A percentile compares a stretch with the other conserved stretches of the same genome.
These are phyloP conservation scores for Linum lewisii DNA, from an alignment of 345 rosid species.

Conservation along the genomic window DNA sequence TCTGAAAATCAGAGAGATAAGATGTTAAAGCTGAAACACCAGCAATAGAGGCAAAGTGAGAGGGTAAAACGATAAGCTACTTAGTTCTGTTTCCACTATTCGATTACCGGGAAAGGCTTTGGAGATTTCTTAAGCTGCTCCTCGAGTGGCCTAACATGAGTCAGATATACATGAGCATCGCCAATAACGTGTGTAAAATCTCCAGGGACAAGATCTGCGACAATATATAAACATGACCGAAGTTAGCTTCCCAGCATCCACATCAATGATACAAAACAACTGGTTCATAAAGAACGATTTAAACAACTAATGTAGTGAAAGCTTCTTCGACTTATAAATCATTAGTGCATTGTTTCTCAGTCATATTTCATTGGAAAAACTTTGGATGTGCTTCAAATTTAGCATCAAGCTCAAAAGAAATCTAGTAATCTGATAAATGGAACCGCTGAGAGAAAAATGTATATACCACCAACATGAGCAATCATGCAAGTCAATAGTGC, in stretches of 20 bases:
- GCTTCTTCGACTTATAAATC: no score
- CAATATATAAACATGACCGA: conserved; percentile 1
- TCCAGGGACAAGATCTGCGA: conserved; percentile 76
- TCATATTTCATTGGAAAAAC: no score
- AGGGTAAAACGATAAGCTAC: background rate
- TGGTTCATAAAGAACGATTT: no score
- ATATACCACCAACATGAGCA: conserved; percentile 89
- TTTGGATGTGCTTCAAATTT: background rate
- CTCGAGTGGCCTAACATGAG: conserved; percentile 73
- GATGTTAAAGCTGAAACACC: background rate
- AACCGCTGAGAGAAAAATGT: background rate
- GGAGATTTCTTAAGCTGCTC: conserved; percentile 91
- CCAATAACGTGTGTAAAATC: conserved; percentile 78
- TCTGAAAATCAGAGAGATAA: conserved; percentile 35
- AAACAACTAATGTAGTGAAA: background rate
- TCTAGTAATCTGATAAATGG: background rate
- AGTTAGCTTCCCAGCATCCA: background rate
- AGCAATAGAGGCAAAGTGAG: background rate
- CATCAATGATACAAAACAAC: no score
- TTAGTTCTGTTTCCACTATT: background rate
- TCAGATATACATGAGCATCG: conserved; percentile 83
- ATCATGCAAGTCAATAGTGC: conserved; percentile 83
- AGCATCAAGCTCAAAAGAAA: background rate
- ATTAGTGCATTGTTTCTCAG: no score
- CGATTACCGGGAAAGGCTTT: conserved; percentile 85